A percentile compares a stretch with the other conserved stretches of the same genome.
These are phyloP conservation scores for Komagataella phaffii DNA, from an alignment of 805 yeast species.

Conservation along the genomic window DNA sequence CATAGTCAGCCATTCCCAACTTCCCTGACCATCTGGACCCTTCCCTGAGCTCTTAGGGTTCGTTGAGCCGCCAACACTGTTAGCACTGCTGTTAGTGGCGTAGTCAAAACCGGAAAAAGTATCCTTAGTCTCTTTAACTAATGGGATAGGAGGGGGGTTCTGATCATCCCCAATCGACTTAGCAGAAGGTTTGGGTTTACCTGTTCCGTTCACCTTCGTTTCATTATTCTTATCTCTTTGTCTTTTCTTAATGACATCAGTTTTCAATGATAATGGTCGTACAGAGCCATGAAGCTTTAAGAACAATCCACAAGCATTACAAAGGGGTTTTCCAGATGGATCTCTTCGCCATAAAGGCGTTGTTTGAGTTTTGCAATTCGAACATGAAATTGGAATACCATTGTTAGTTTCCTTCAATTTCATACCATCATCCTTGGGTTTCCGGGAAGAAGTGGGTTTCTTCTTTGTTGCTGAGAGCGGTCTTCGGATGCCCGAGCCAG, in stretches of 20 bases:
- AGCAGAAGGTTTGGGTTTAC: background rate
- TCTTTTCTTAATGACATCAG: slow-evolving; percentile 87
- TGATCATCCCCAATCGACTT: slow-evolving; percentile 2
- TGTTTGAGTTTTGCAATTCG: slow-evolving; percentile 83
- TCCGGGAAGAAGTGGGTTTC: background rate
- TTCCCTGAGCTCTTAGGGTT: slow-evolving; percentile 4
- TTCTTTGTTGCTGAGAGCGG: background rate
- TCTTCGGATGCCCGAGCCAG: slow-evolving; percentile 5
- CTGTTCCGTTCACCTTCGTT: background rate
- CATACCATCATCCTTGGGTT: background rate
- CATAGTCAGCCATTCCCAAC: slow-evolving; percentile 37
- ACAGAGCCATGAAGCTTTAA: slow-evolving; percentile 91
- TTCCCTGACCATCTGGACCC: slow-evolving; percentile 5
- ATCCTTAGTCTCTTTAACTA: background rate
- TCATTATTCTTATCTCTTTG: slow-evolving; percentile 37
- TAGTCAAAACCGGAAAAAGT: background rate
- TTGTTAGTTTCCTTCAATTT: background rate
- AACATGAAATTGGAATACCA: slow-evolving; percentile 27
- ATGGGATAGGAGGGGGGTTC: slow-evolving; percentile 4
- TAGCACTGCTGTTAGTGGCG: slow-evolving; percentile 1
- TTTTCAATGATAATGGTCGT: slow-evolving; percentile 78
- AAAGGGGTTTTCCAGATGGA: slow-evolving; percentile 82
- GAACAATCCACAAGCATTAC: slow-evolving; percentile 94
- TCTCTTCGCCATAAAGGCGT: slow-evolving; percentile 95
- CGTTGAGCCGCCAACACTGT: background rate